Percentiles rank a stretch among this genome's conserved stretches.
phyloP scores from a whole-genome alignment of 768 basidiomycete species.

The Mycena amicta region DNA sequence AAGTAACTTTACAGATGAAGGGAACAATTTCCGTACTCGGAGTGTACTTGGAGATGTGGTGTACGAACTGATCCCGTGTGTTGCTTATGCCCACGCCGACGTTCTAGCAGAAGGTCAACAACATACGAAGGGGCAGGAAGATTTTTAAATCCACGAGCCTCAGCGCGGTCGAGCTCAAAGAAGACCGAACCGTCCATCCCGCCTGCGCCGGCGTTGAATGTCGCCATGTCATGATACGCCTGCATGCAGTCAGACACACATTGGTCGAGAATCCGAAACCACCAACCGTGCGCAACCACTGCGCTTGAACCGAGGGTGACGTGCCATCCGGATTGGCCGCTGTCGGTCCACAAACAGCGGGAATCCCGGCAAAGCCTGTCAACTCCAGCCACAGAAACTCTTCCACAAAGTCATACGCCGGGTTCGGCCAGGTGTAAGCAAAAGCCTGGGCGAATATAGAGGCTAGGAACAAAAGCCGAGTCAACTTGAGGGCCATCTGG shows the following conservation, averaged over 20 bases:
- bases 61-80: slow-evolving; percentile 3
- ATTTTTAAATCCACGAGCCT: not conserved
- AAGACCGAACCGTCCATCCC: slow-evolving; percentile 11
- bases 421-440: slow-evolving; percentile 12
- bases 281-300: slow-evolving; percentile 13
- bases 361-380: slow-evolving; percentile 8
- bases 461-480: not conserved
- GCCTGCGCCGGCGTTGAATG: slow-evolving; percentile 6
- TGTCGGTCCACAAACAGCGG: slow-evolving; percentile 1
- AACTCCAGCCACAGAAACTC: slow-evolving; percentile 12
- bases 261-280: not conserved
- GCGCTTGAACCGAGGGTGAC: slow-evolving; percentile 8
- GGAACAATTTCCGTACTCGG: slow-evolving; percentile 1
- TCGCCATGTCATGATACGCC: slow-evolving; percentile 16
- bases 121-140: no score
- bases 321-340: slow-evolving; percentile 6
- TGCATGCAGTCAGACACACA: not conserved
- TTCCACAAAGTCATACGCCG: slow-evolving; percentile 9
- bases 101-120: slow-evolving; percentile 1
- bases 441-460: not conserved
- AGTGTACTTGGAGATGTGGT: slow-evolving; percentile 7
- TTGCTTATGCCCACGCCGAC: slow-evolving; percentile 10
- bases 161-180: slow-evolving; percentile 11
- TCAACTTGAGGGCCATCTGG: not conserved
- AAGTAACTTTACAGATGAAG: not conserved